A percentile compares a stretch with the other conserved stretches of the same genome.
These are phyloP conservation scores for Trichocladium uniseriatum DNA, from an alignment of 495 filamentous ascomycete genomes.

Conservation along the genomic window DNA sequence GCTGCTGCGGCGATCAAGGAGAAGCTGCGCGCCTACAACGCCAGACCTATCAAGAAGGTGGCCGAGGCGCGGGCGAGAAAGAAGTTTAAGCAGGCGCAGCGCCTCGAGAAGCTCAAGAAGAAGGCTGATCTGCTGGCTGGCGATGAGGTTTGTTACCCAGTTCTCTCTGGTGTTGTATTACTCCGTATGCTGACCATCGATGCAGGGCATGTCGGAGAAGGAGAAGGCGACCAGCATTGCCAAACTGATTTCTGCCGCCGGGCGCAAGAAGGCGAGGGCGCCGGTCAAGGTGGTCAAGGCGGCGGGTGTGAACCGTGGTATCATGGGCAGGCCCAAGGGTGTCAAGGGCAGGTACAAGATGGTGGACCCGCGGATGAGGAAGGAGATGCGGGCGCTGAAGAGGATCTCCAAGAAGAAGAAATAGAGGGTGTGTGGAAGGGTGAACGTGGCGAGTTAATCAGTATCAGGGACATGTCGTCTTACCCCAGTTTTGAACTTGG, in stretches of 20 bases:
- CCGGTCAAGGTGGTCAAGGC: conserved; percentile 87
- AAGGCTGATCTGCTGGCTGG: conserved; percentile 81
- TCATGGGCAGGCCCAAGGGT: conserved; percentile 42
- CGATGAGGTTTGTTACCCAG: conserved; percentile 48
- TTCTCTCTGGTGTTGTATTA: neutral
- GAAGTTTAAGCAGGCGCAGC: conserved; percentile 88
- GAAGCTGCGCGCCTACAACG: conserved; percentile 87
- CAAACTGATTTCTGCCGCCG: conserved; percentile 70
- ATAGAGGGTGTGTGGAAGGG: conserved; percentile 3
- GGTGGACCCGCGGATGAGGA: conserved; percentile 94
- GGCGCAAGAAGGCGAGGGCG: conserved; percentile 75
- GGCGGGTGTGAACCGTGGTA: conserved; percentile 71
- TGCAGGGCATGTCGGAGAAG: conserved; percentile 68
- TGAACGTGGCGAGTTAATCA: neutral
- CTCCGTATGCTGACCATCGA: neutral
- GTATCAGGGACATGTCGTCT: neutral
- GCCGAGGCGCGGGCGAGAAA: conserved; percentile 90
- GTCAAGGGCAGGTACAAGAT: conserved; percentile 99
- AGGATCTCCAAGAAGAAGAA: conserved; percentile 45
- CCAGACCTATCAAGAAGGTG: conserved; percentile 98
- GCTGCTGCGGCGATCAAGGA: conserved; percentile 91
- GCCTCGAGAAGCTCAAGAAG: conserved; percentile 87
- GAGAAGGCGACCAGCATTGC: conserved; percentile 84
- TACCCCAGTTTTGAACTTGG: neutral
- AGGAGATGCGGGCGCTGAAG: conserved; percentile 91